Conservation (phyloP, 2,329 filamentous ascomycete genomes). For the Ciborinia camelliae region DNA sequence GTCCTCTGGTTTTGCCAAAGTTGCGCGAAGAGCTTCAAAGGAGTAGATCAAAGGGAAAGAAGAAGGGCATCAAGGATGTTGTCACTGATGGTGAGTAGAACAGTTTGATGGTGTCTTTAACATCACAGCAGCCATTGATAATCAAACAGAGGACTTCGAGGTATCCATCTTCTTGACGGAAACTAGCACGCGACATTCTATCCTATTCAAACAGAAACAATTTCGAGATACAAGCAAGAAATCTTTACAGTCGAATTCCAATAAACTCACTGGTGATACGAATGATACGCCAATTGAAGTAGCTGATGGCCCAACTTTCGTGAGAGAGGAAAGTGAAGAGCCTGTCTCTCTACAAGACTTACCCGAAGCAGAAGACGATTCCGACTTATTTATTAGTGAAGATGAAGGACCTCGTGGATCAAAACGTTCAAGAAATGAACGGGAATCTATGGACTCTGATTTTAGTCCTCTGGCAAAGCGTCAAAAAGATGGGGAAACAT, state of each 20-base stretch:
- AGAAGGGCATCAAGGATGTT: slow-evolving; percentile 76
- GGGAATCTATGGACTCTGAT: slow-evolving; percentile 25
- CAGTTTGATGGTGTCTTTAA: neutral
- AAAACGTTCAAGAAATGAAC: slow-evolving; percentile 35
- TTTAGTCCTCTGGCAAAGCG: slow-evolving; percentile 44
- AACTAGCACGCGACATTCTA: slow-evolving; percentile 76
- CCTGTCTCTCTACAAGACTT: slow-evolving; percentile 29
- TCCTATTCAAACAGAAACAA: slow-evolving; percentile 81
- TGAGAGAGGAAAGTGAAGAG: slow-evolving; percentile 32
- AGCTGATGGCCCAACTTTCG: slow-evolving; percentile 34
- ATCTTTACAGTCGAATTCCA: slow-evolving; percentile 52
- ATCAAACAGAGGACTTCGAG: slow-evolving; percentile 78
- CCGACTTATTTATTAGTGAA: slow-evolving; percentile 39
- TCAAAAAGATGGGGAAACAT: slow-evolving; percentile 40
- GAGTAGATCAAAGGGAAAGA: slow-evolving; percentile 54
- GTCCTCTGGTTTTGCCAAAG: slow-evolving; percentile 84
- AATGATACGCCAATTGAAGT: slow-evolving; percentile 47
- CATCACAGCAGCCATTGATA: slow-evolving; percentile 23
- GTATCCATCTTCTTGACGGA: slow-evolving; percentile 92
- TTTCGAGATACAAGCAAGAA: slow-evolving; percentile 58
- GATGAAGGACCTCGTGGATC: slow-evolving; percentile 34
- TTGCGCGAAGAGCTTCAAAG: slow-evolving; percentile 81
- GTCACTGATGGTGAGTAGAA: slow-evolving; percentile 63
- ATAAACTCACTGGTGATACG: slow-evolving; percentile 55
- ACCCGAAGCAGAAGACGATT: slow-evolving; percentile 27